Base-by-base conservation (phyloP, 148 eudicot species). In the Fagopyrum esculentum region DNA sequence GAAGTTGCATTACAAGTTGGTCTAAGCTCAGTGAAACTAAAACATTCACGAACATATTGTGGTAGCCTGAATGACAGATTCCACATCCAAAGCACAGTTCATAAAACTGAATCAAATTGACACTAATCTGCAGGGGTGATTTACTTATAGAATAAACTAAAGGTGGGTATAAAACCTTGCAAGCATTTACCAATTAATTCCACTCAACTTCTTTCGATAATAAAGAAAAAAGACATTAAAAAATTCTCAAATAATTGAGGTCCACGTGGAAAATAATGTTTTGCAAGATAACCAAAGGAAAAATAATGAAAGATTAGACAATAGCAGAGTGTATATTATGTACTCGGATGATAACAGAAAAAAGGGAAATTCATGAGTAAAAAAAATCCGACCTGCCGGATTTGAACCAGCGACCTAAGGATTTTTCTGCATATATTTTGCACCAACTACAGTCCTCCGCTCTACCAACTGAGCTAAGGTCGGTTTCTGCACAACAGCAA, bases 401-500 rank as follows among this genome's bases (percentile, higher is more conserved):
- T 85, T 89, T 86, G 87, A 87, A 87, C 93, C 90, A 89, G 90
- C 85, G 90, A 89, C 93, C 91, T 89, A 89, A 87, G 93, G 93
- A 89, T 89, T 45, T 15, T 46, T 66, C 71, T 66, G 47, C 71
- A 66, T 16, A 40, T 35, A 0, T 40, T 43, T 40, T 43, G 6
- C 15, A 40, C 47, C 71, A 66, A 66, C 71, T 66, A 66, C 71
- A 66, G 71, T 66, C 71, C 47, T 66, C 71, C 71, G 17, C 71
- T 66, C 71, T 66, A 66, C 71, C 71, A 66, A 66, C 47, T 66
- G 71, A 66, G 71, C 71, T 66, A 66, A 66, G 46, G 71, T 66
- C 47, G 71, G 71, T 40, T 66, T 4, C 8, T 64, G 70, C 9
- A 66, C 35, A 11, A 7, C 11, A 61, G 40, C 44, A 9, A 26